These are phyloP conservation scores for Aspergillus transmontanensis DNA, from an alignment of 2,329 filamentous ascomycete genomes.

Conservation along the genomic window DNA sequence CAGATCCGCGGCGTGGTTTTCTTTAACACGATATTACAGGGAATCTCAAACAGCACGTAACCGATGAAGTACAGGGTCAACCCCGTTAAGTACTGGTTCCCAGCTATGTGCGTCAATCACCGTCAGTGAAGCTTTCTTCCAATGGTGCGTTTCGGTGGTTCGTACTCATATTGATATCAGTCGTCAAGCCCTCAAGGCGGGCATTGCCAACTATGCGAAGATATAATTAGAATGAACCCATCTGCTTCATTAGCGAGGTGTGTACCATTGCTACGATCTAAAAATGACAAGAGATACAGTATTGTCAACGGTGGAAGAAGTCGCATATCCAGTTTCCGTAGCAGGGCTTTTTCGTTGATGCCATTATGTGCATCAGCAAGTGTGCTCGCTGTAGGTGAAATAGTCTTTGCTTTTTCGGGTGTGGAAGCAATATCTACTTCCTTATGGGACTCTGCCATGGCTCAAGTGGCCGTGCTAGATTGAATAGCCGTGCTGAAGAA, in stretches of 20 bases:
- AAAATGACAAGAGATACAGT: slow-evolving; percentile 48
- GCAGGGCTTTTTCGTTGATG: slow-evolving; percentile 42
- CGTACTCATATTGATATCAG: slow-evolving; percentile 43
- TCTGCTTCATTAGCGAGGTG: neutral
- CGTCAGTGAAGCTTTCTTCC: neutral
- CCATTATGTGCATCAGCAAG: slow-evolving; percentile 21
- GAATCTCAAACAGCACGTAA: slow-evolving; percentile 44
- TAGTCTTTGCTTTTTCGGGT: slow-evolving; percentile 2
- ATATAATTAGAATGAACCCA: neutral
- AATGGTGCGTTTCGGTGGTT: neutral
- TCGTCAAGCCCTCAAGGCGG: slow-evolving; percentile 39
- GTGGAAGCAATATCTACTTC: neutral
- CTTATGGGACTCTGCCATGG: slow-evolving; percentile 15
- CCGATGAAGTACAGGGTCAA: slow-evolving; percentile 43
- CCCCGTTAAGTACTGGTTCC: slow-evolving; percentile 44
- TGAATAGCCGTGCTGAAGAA: neutral
- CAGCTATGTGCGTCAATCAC: slow-evolving; percentile 24
- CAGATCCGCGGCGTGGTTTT: slow-evolving; percentile 41
- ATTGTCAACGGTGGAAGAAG: slow-evolving; percentile 48
- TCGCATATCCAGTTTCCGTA: slow-evolving; percentile 48
- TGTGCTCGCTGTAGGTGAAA: slow-evolving; percentile 17
- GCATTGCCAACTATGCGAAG: slow-evolving; percentile 40
- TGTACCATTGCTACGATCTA: slow-evolving; percentile 47
- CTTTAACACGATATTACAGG: slow-evolving; percentile 46
- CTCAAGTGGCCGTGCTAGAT: neutral